phyloP scores from a whole-genome alignment of 306 rosid species.

The Casuarina cunninghamiana region DNA sequence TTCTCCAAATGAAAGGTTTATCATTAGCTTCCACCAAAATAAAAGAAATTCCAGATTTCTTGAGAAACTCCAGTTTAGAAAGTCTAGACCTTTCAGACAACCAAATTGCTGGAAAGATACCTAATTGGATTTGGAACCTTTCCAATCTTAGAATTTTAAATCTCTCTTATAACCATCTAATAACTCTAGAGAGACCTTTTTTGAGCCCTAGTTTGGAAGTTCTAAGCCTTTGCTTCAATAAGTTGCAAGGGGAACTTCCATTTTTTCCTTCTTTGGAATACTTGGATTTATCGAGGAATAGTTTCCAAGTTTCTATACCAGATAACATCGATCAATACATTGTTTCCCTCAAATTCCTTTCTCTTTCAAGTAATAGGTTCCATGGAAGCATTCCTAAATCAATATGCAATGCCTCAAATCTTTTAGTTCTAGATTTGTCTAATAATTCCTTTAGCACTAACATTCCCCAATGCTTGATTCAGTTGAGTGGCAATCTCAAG shows the following conservation, averaged over 20 bases:
- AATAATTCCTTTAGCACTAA: slow-evolving; percentile 11
- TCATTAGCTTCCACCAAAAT: neutral
- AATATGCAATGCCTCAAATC: slow-evolving; percentile 25
- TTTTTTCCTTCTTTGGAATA: neutral
- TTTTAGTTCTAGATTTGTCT: slow-evolving; percentile 44
- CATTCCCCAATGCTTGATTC: slow-evolving; percentile 37
- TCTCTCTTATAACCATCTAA: slow-evolving; percentile 44
- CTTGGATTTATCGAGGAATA: slow-evolving; percentile 42
- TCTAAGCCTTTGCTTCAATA: slow-evolving; percentile 47
- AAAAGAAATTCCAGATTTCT: neutral
- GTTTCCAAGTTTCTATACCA: slow-evolving; percentile 35
- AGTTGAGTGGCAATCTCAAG: neutral
- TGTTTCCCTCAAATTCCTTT: neutral
- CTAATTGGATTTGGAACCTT: too few species aligned
- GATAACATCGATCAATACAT: slow-evolving; percentile 1
- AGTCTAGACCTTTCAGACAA: slow-evolving; percentile 13
- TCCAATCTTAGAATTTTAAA: slow-evolving; percentile 13
- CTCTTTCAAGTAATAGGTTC: slow-evolving; percentile 3
- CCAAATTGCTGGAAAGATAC: slow-evolving; percentile 2
- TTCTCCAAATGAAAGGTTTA: neutral
- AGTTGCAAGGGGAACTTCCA: slow-evolving; percentile 34
- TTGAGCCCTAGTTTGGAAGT: fast-evolving
- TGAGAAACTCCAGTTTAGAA: neutral
- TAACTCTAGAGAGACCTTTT: neutral
- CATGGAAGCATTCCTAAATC: slow-evolving; percentile 30